A percentile compares a stretch with the other conserved stretches of the same genome.
Evolutionary conservation across 2,329 filamentous ascomycete species (phyloP).

Genomic region (Cladosporium cucumerinum): DNA sequence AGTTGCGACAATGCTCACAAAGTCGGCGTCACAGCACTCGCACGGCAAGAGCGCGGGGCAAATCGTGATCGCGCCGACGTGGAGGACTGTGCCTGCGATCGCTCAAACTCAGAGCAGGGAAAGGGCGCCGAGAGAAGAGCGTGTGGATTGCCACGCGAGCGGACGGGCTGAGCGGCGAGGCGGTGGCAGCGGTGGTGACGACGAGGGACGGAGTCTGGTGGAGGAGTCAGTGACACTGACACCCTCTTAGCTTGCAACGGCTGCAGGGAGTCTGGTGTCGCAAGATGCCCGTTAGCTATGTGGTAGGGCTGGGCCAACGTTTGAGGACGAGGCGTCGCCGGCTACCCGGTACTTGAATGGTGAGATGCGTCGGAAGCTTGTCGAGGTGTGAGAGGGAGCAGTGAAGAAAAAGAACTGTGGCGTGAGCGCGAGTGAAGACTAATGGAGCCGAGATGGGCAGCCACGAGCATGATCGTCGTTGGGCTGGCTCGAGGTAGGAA

Average conservation of each 20-base stretch:
- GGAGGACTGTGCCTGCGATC: slow-evolving; percentile 11
- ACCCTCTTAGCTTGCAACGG: slow-evolving; percentile 10
- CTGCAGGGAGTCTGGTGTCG: slow-evolving; percentile 14
- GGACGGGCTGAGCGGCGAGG: slow-evolving; percentile 5
- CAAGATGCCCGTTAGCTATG: slow-evolving; percentile 14
- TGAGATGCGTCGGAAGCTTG: slow-evolving; percentile 8
- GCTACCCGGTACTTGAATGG: slow-evolving; percentile 13
- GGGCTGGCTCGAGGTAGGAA: neutral
- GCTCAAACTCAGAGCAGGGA: slow-evolving; percentile 17
- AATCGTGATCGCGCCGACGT: slow-evolving; percentile 10
- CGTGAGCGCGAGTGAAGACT: neutral
- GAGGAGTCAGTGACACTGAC: slow-evolving; percentile 13
- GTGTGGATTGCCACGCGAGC: slow-evolving; percentile 15
- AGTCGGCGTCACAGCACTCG: slow-evolving; percentile 14
- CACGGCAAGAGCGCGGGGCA: slow-evolving; percentile 16
- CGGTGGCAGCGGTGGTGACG: slow-evolving; percentile 7
- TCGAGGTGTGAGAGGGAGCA: neutral
- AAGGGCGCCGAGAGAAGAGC: slow-evolving; percentile 15
- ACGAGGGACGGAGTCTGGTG: slow-evolving; percentile 3
- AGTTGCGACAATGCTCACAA: slow-evolving; percentile 13
- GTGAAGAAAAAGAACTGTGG: slow-evolving; percentile 14
- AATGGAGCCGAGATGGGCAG: slow-evolving; percentile 10
- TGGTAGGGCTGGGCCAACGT: slow-evolving; percentile 15
- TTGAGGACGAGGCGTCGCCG: slow-evolving; percentile 16
- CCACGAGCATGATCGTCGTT: slow-evolving; percentile 12